Percentiles rank a stretch among this genome's conserved stretches.
Conservation (phyloP, 306 rosid species). For the Oxytropis ochrocephala region DNA sequence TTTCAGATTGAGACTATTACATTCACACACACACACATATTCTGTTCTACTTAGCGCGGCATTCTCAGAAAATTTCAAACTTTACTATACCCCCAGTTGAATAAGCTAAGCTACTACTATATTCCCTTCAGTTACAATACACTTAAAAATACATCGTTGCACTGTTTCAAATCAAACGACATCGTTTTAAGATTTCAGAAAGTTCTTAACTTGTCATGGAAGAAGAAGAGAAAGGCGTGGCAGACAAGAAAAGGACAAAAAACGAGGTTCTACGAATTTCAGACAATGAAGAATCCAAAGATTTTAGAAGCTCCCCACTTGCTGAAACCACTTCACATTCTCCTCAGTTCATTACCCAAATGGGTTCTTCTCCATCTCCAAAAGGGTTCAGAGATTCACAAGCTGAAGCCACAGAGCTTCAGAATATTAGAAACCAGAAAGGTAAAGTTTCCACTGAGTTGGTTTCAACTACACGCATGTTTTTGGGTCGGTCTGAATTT, state of each 20-base stretch:
- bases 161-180: not conserved
- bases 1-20: not conserved
- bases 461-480: conserved; percentile 8
- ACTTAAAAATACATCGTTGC: not conserved
- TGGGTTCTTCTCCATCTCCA: conserved; percentile 20
- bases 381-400: conserved; percentile 17
- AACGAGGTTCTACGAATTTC: conserved; percentile 49
- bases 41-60: not conserved
- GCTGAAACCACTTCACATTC: conserved; percentile 20
- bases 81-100: not conserved
- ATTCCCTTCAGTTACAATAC: not conserved
- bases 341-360: conserved; percentile 11
- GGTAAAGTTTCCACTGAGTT: conserved; percentile 19
- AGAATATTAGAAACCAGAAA: not conserved
- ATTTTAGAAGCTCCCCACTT: not conserved
- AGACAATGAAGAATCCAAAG: not conserved
- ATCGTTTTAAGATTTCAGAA: not conserved
- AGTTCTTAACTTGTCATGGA: conserved; percentile 17
- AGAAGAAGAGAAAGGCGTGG: conserved; percentile 20
- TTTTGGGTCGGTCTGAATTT: conserved; percentile 40
- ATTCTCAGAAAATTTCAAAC: not conserved
- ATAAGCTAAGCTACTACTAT: not conserved
- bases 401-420: conserved; percentile 29
- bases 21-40: not conserved
- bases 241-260: conserved; percentile 34